phyloP scores from a whole-genome alignment of 192 early-diverging fungal genomes.

The Mortierella hygrophila region DNA sequence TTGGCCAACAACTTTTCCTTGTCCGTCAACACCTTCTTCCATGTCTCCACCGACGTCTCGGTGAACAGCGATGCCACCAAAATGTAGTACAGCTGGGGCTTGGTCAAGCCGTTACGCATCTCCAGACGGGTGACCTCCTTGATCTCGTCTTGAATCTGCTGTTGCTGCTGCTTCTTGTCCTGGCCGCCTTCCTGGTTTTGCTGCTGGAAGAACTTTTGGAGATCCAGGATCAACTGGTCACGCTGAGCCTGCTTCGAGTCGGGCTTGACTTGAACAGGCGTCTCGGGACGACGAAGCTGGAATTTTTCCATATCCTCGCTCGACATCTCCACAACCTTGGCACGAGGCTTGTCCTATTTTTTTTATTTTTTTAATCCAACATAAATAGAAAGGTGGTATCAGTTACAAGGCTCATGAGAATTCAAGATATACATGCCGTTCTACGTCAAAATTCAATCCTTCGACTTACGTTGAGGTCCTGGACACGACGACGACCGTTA shows the following conservation, averaged over 20 bases:
- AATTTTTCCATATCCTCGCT: constrained; percentile 69
- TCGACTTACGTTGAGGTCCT: constrained; percentile 36
- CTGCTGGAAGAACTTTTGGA: constrained; percentile 64
- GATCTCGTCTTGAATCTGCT: constrained; percentile 68
- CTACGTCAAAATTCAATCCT: neutral
- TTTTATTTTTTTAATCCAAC: neutral
- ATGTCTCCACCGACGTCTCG: constrained; percentile 56
- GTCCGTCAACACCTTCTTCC: constrained; percentile 51
- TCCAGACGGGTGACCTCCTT: constrained; percentile 89
- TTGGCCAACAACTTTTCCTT: constrained; percentile 63
- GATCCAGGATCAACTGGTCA: constrained; percentile 63
- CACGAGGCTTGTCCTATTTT: constrained; percentile 68
- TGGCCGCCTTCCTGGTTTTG: constrained; percentile 6
- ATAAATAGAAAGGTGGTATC: neutral
- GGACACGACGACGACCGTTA: constrained; percentile 37
- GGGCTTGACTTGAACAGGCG: constrained; percentile 47
- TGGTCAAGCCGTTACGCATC: constrained; percentile 85
- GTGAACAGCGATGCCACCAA: constrained; percentile 73
- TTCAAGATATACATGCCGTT: neutral
- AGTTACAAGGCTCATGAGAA: neutral
- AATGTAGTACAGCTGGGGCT: constrained; percentile 80
- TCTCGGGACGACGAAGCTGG: constrained; percentile 50
- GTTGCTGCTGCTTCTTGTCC: constrained; percentile 39
- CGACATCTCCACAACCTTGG: constrained; percentile 74
- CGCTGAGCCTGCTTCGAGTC: constrained; percentile 55